Evolutionary conservation across 495 filamentous ascomycete genomes (phyloP).

Genomic region (Pyronema domesticum): DNA sequence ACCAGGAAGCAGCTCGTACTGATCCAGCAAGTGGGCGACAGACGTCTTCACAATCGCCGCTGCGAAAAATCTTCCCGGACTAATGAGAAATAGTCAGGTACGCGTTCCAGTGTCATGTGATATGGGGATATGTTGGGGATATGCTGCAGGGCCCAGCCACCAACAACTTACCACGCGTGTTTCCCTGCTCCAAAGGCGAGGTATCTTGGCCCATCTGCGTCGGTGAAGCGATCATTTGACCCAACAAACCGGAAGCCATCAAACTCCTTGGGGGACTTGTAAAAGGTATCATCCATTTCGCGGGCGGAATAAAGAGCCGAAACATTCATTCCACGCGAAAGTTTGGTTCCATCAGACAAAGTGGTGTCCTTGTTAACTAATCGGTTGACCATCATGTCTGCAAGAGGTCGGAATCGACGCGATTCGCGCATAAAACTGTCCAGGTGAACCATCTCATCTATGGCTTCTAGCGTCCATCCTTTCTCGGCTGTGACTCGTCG

Average conservation of each 20-base stretch:
- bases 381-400: not conserved
- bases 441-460: not conserved
- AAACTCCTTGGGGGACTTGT: not conserved
- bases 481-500: not conserved
- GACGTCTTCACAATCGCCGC: not conserved
- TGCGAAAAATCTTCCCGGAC: not conserved
- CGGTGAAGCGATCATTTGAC: not conserved
- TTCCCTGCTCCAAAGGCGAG: not conserved
- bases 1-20: not conserved
- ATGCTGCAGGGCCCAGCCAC: not conserved
- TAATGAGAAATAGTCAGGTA: too few relatives aligned
- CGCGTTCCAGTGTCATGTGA: not conserved
- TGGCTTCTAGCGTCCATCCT: not conserved
- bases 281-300: not conserved
- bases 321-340: not conserved
- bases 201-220: not conserved
- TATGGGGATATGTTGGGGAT: not conserved
- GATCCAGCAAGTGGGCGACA: not conserved
- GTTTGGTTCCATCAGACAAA: not conserved
- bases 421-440: conserved; percentile 3
- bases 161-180: not conserved
- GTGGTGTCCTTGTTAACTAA: not conserved
- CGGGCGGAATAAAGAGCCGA: not conserved
- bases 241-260: not conserved
- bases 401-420: not conserved